Conservation (phyloP, 192 early-diverging fungal species). For the Mortierella alpina region DNA sequence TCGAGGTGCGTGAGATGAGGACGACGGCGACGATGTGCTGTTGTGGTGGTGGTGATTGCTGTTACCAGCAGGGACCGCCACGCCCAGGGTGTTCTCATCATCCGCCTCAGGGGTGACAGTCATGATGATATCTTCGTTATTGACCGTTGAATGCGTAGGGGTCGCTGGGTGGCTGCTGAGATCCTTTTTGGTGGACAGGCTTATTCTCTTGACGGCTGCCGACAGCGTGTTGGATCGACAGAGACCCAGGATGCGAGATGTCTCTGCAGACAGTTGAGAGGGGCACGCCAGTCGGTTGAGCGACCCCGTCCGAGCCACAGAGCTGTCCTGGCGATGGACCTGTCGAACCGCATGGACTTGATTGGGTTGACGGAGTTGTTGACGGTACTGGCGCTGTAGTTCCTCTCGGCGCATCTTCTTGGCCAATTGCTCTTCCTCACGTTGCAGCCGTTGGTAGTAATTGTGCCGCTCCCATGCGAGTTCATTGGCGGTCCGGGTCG, state of each 20-base stretch:
- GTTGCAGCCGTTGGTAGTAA: constrained; percentile 36
- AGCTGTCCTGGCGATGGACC: background rate
- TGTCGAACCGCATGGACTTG: background rate
- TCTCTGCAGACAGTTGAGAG: constrained; percentile 25
- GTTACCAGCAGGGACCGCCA: background rate
- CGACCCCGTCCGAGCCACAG: constrained; percentile 28
- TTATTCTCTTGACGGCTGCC: background rate
- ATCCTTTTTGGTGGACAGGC: constrained; percentile 1
- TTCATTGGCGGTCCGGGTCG: constrained; percentile 18
- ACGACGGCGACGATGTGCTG: background rate
- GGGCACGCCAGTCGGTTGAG: constrained; percentile 31
- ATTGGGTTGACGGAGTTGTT: background rate
- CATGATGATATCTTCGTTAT: background rate
- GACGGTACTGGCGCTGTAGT: background rate
- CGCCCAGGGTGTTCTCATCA: background rate
- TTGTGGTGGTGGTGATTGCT: background rate
- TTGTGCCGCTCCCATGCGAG: constrained; percentile 46
- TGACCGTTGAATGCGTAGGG: no score
- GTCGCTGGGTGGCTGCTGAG: background rate
- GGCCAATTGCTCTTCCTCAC: constrained; percentile 17
- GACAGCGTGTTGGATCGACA: constrained; percentile 33
- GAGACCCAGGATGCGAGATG: constrained; percentile 30
- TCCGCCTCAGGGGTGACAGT: background rate
- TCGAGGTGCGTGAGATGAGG: background rate
- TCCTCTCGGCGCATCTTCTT: background rate